Base-by-base conservation (phyloP, 441 rosid genomes). In the Biscutella laevigata region DNA sequence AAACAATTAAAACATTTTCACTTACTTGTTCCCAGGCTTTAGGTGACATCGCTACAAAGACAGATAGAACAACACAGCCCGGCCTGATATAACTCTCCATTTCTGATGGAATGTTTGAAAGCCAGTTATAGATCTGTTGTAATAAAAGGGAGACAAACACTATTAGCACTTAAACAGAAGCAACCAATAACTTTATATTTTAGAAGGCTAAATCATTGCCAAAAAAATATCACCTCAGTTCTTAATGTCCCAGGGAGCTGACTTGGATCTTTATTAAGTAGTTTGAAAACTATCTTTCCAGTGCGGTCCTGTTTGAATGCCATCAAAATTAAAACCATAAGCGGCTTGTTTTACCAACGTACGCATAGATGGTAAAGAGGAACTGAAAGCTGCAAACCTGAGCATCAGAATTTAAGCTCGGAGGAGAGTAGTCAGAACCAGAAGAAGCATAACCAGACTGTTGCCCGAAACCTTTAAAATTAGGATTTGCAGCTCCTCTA, bases 31-130 rank as follows among this genome's bases (percentile, higher is more conserved):
- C 84, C 97, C 97, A 88, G 0, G 77, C 71, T 33, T 70, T 44
- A 54, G 74, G 64, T 51, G 86, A 41, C 95, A 88, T 88, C 1
- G 91, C 83, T 57, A 88, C 24, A 62, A 85, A 88, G 37, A 88
- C 56, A 4, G 95, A 77, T 37, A 88, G 76, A 50, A 88, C 80
- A 67, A 88, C 84, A 62, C 97, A 88, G 27, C 97, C 97, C 40
- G 95, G 95, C 66, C 97, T 83, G 58, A 88, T 88, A 77, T 83
- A 86, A 73, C 97, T 86, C 75, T 88, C 97, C 97, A 88, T 85
- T 51, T 88, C 97, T 30, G 88, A 74, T 30, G 97, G 97, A 73
- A 92, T 74, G 70, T 42, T 88, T 25, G 90, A 83, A 67, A 85
- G 95, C 97, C 97, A 88, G 66, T 73, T 80, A 72, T 67, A 82